Conservation (phyloP, 371 early-diverging fungal species). For the Mucor mucedo region DNA sequence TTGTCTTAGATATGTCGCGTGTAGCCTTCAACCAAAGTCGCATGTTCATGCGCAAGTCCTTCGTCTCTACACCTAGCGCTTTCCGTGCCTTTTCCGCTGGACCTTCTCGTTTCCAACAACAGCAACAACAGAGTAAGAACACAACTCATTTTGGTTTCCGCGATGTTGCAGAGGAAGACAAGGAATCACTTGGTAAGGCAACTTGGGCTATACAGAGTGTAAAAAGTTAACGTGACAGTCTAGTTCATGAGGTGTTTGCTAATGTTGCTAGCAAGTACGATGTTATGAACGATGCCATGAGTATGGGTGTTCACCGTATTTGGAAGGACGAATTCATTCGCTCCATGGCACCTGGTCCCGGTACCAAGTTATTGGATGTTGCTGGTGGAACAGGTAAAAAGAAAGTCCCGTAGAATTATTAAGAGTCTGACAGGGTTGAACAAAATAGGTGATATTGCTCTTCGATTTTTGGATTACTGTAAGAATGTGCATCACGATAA, state of each 20-base stretch:
- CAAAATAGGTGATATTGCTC: constrained; percentile 85
- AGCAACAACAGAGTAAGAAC: constrained; percentile 20
- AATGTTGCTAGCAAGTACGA: constrained; percentile 95
- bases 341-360: constrained; percentile 82
- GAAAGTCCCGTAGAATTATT: not conserved
- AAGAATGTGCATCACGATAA: constrained; percentile 67
- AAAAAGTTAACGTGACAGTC: no score
- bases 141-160: constrained; percentile 93
- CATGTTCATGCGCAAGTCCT: constrained; percentile 15
- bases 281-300: constrained; percentile 97
- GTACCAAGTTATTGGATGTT: constrained; percentile 91
- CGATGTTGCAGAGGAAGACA: constrained; percentile 81
- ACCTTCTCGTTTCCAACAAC: constrained; percentile 11
- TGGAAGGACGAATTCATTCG: constrained; percentile 96
- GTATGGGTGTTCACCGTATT: constrained; percentile 88
- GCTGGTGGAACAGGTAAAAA: constrained; percentile 95
- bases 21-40: constrained; percentile 14
- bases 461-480: constrained; percentile 88
- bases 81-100: constrained; percentile 19
- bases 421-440: no score
- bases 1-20: constrained; percentile 9
- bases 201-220: no score
- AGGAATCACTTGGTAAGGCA: constrained; percentile 78
- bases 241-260: constrained; percentile 89
- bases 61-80: not conserved